A percentile compares a stretch with the other conserved stretches of the same genome.
These are phyloP conservation scores for Tolypocladium tundrense DNA, from an alignment of 2,329 filamentous ascomycete genomes.

Conservation along the genomic window DNA sequence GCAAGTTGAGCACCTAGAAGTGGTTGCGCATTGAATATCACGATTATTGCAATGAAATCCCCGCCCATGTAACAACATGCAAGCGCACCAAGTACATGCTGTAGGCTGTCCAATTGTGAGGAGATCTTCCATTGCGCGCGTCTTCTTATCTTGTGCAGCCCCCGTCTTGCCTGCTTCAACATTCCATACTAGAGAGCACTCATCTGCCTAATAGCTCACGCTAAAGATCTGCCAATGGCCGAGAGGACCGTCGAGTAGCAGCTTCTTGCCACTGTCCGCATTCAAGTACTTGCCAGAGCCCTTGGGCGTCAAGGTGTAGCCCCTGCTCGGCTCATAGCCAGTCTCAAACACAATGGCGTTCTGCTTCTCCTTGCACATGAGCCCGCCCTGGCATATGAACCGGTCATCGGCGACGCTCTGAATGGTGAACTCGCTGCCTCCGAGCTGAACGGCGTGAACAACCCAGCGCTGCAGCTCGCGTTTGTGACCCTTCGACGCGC, in stretches of 20 bases:
- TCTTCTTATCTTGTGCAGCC: no score
- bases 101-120: no score
- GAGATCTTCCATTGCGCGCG: no score
- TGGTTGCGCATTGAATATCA: no score
- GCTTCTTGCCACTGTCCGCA: background rate
- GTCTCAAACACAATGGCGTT: conserved; percentile 9
- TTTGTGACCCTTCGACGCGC: conserved; percentile 11
- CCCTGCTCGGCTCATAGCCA: conserved; percentile 8
- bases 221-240: background rate
- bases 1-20: no score
- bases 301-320: conserved; percentile 9
- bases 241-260: background rate
- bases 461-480: conserved; percentile 35
- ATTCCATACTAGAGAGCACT: background rate
- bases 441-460: conserved; percentile 25
- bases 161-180: no score
- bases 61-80: no score
- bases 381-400: conserved; percentile 9
- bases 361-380: conserved; percentile 1
- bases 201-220: background rate
- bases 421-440: conserved; percentile 16
- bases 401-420: conserved; percentile 10
- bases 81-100: no score
- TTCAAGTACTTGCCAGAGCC: conserved; percentile 1
- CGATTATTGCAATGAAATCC: no score